Conservation (phyloP, 2,329 filamentous ascomycete genomes). For the Knufia petricola region DNA sequence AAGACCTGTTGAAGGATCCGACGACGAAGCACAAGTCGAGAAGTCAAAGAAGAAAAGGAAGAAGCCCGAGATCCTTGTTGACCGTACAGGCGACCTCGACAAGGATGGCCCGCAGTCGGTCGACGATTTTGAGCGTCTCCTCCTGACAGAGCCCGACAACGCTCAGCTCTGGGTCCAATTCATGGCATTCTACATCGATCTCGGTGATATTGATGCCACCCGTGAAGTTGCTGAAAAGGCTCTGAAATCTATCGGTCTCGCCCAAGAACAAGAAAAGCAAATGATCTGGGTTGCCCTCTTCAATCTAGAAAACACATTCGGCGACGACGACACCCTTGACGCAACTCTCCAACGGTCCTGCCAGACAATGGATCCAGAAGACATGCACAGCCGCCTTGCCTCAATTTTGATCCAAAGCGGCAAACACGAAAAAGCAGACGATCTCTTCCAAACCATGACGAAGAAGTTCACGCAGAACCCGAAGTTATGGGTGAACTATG, state of each 20-base stretch:
- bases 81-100: conserved; percentile 86
- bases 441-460: conserved; percentile 72
- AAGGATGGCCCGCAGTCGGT: conserved; percentile 77
- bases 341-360: conserved; percentile 85
- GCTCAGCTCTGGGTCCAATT: conserved; percentile 90
- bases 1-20: conserved; percentile 42
- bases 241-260: conserved; percentile 79
- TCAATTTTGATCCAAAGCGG: conserved; percentile 92
- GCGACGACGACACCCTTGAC: conserved; percentile 70
- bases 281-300: conserved; percentile 93
- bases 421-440: conserved; percentile 77
- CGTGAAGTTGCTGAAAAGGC: conserved; percentile 84
- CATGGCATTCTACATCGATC: conserved; percentile 96
- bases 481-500: conserved; percentile 87
- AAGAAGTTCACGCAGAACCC: conserved; percentile 79
- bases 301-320: conserved; percentile 88
- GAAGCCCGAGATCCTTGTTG: conserved; percentile 66
- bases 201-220: conserved; percentile 80
- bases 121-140: conserved; percentile 85
- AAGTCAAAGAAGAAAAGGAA: conserved; percentile 56
- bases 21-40: conserved; percentile 41
- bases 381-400: conserved; percentile 78
- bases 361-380: conserved; percentile 84
- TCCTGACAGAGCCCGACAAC: conserved; percentile 88
- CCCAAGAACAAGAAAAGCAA: conserved; percentile 83